phyloP scores from a whole-genome alignment of 495 filamentous ascomycete genomes.

The Hypoxylon crocopeplum region DNA sequence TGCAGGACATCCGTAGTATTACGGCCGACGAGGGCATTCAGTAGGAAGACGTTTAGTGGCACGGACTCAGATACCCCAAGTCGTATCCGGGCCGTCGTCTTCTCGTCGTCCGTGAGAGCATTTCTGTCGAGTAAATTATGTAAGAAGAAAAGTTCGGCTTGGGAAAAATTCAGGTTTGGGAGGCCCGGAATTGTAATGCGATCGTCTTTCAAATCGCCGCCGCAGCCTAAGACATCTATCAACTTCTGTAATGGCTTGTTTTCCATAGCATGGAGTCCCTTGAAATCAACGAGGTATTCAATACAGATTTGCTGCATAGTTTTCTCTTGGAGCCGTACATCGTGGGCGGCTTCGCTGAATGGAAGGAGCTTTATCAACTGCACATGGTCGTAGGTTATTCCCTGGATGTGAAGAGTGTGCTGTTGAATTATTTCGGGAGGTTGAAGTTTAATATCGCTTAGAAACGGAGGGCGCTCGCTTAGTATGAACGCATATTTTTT shows the following conservation, averaged over 20 bases:
- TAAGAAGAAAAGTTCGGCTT: neutral
- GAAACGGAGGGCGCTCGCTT: neutral
- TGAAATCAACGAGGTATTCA: neutral
- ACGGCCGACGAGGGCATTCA: neutral
- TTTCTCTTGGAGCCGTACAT: neutral
- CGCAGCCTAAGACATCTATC: neutral
- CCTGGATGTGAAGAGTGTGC: neutral
- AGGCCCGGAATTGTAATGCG: neutral
- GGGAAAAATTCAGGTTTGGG: neutral
- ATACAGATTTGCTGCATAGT: neutral
- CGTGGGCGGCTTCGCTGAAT: neutral
- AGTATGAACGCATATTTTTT: too few species aligned
- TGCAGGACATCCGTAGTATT: neutral
- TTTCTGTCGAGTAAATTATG: neutral
- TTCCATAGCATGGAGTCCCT: neutral
- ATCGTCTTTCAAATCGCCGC: neutral
- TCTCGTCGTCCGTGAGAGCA: neutral
- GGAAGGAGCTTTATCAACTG: neutral
- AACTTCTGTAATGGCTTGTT: neutral
- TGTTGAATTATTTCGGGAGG: neutral
- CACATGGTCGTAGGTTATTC: neutral
- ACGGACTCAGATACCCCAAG: neutral
- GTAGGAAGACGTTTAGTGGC: neutral
- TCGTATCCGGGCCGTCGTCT: neutral
- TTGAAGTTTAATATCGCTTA: neutral